Base-by-base conservation (phyloP, 192 early-diverging fungal species). In the Coemansia sp. region DNA sequence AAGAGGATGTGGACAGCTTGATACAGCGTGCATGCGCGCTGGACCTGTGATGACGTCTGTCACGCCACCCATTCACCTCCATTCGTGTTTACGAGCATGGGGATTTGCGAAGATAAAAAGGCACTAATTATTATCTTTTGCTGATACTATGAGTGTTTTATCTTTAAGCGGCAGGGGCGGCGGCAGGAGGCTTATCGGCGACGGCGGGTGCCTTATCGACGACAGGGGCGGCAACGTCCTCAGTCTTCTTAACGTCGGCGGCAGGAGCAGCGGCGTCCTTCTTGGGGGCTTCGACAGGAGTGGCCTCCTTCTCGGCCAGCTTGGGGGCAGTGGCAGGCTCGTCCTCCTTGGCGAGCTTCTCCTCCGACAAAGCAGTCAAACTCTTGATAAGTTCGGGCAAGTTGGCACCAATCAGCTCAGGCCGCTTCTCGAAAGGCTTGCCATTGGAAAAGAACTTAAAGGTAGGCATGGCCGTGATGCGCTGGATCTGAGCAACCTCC, bases 401-500 rank as follows among this genome's bases (percentile, higher is more conserved):
- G 62, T 65, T 71, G 37, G 78, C 78, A 36, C 72, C 72, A 65
- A 75, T 56, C 64, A 75, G 36, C 50, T 61, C 60, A 2, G 53
- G 53, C 53, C 16, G 44, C 3, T 60, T 88, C n/a, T 68, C 83
- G 39, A 88, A 71, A 67, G 85, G 81, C 56, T 80, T 51, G 57
- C 88, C 88, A 24, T 84, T 68, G 66, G 86, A 51, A 85, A 87
- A 90, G 68, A 90, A 77, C 68, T 88, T 85, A 86, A 94, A 94
- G n/a, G 91, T 93, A 7, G 91, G 91, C 90, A 91, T 93, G 53
- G 91, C 89, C 2, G 80, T 74, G 64, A 93, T 76, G 1, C 69
- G 48, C 61, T 73, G 83, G 6, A 21, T 17, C 24, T 54, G 33
- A 17, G 87, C 84, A 60, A 79, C 42, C 42, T 83, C 80, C 64